Base-by-base conservation (phyloP, 1,284 basidiomycete genomes). In the Vanrija sp. region DNA sequence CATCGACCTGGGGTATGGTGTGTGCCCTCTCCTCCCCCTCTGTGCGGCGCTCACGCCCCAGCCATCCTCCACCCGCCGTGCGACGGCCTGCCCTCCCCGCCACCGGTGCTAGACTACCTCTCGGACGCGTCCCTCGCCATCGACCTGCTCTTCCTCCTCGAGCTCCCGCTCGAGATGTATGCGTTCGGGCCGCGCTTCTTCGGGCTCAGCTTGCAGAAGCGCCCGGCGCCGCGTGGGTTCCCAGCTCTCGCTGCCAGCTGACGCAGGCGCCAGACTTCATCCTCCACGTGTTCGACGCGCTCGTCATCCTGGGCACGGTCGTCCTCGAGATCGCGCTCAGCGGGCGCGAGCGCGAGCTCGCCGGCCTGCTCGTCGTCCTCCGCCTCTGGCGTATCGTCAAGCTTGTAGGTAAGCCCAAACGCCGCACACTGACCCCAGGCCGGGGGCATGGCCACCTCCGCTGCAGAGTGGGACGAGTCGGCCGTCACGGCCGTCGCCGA, bases 351-450 rank as follows among this genome's bases (percentile, higher is more conserved):
- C 43, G 54, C 9, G 86, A 89, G 64, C 78, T 89, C 20, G 85
- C 83, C 2, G 81, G 79, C 7, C 73, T 89, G 22, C 80, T 89
- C 38, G 78, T 89, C 45, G 75, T 86, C 9, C 76, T 89, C 19
- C 86, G 88, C 69, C 67, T 89, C 10, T 88, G 87, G 87, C 79
- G 88, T 27, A 76, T 89, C 22, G 81, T 89, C 24, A 87, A 88
- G 67, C 77, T 89, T 12, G 84, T 88, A 18, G 27, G 47, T 44
- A 9, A 19, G 12, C 18, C 39, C 16, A 15, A 18, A 23, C 18
- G 24, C 36, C 5, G 18, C 27, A 8, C 38, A 38, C 37, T 27
- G 38, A 6, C 3, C n/a, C 19, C 35, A 27, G 41, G 41, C 45
- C 43, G 43, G 43, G 16, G 43, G 25, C 9, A n/a, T 45, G 18